Base-by-base conservation (phyloP, 169 alveolate species). In the Eimeria tenella region DNA sequence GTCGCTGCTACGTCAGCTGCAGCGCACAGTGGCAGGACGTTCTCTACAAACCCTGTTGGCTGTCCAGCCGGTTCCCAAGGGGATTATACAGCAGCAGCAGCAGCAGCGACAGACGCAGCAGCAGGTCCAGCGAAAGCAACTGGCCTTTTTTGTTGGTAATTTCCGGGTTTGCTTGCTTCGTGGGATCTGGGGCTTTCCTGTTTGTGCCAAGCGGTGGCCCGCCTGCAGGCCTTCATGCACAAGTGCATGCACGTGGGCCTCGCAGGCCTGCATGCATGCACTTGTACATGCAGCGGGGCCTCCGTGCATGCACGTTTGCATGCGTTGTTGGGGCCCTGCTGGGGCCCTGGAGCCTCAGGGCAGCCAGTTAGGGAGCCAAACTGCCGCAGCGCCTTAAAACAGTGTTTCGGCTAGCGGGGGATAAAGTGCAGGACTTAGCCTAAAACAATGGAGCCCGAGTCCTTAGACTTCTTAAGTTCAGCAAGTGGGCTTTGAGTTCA, bases 21-120 rank as follows among this genome's bases (percentile, higher is more conserved):
- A 31, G 42, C 42, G 7, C 21, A 6, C 42, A 63, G 74, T 3
- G 15, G 2, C 74, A 63, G 74, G 42, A 63, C 42, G 31, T 15
- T 17, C 23, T 63, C 9, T 63, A 19, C 9, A 63, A 13, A 15
- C 74, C 74, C 23, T 63, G 74, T 25, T 13, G 21, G 74, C 74
- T 63, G 9, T 15, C 21, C 23, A 25, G 42, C 42, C 21, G 15
- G 74, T 63, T 25, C 74, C 23, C 21, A 11, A 8, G 42, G 23
- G 74, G 74, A 63, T 25, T 19, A 6, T 13, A 25, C 74, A 63
- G 74, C 74, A 63, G 74, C 74, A 63, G 74, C 74, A 63, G 74
- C 74, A 63, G 74, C 74, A 63, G 74, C 74, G 21, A 5, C 23
- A 63, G 74, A n/a, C 1, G 74, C 74, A 13, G 23, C 74, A 19